phyloP scores from a whole-genome alignment of 1,284 basidiomycete genomes.

The Blastosporella zonata region DNA sequence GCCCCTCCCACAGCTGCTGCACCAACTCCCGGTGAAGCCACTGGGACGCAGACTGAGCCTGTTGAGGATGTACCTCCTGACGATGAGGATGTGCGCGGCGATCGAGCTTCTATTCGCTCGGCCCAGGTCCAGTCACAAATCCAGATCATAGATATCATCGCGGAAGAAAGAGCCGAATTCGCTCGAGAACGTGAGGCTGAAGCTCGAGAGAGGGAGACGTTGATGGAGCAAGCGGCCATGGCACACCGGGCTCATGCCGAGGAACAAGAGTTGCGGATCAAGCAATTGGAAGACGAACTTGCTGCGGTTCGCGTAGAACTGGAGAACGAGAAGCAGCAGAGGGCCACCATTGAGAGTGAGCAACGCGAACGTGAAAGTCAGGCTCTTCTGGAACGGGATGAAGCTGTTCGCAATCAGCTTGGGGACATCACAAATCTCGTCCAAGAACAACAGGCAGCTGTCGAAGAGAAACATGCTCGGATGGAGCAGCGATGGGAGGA shows the following conservation, averaged over 20 bases:
- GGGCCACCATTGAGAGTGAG: conserved; percentile 57
- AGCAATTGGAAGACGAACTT: conserved; percentile 62
- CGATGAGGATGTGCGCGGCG: conserved; percentile 13
- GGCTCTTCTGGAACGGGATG: conserved; percentile 56
- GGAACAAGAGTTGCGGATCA: conserved; percentile 53
- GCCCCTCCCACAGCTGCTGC: not conserved
- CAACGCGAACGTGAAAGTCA: conserved; percentile 53
- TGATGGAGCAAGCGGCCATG: conserved; percentile 45
- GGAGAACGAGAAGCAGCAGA: conserved; percentile 51
- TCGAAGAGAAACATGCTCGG: conserved; percentile 51
- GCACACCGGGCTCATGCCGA: conserved; percentile 46
- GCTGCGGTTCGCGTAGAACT: conserved; percentile 51
- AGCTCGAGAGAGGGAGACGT: conserved; percentile 47
- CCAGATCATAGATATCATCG: conserved; percentile 57
- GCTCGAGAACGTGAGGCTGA: conserved; percentile 50
- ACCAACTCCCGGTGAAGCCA: not conserved
- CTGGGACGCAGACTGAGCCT: not conserved
- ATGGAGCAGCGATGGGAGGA: conserved; percentile 58
- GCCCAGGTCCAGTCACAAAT: conserved; percentile 47
- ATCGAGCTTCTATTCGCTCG: conserved; percentile 24
- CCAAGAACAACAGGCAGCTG: conserved; percentile 57
- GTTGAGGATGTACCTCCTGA: not conserved
- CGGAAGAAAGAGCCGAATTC: conserved; percentile 56
- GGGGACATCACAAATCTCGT: conserved; percentile 66
- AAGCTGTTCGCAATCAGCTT: conserved; percentile 56